These are phyloP conservation scores for Mortierella sp. DNA, from an alignment of 371 early-diverging fungal species.

Conservation along the genomic window DNA sequence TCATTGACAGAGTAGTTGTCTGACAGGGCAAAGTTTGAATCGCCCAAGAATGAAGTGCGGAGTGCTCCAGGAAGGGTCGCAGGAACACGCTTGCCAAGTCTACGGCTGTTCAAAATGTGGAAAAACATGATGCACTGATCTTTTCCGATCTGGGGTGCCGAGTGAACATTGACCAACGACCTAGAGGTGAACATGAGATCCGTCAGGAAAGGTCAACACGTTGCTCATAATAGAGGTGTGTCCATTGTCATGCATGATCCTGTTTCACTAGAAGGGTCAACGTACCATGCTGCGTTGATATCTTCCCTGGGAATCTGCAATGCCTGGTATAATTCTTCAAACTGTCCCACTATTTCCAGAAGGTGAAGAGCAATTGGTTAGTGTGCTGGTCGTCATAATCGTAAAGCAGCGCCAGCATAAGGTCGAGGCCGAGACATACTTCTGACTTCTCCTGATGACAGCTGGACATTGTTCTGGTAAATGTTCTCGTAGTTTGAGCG, in stretches of 20 bases:
- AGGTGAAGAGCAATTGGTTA: not conserved
- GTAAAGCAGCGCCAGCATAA: not conserved
- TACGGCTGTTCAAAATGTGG: slow-evolving; percentile 74
- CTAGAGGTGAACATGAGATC: slow-evolving; percentile 32
- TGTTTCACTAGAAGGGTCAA: not conserved
- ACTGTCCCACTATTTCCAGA: slow-evolving; percentile 63
- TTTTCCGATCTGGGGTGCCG: slow-evolving; percentile 71
- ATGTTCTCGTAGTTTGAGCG: slow-evolving; percentile 77
- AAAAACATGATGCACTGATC: slow-evolving; percentile 74
- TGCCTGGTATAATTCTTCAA: slow-evolving; percentile 74
- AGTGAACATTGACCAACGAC: slow-evolving; percentile 74
- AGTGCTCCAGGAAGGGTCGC: slow-evolving; percentile 50
- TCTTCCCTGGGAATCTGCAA: slow-evolving; percentile 72
- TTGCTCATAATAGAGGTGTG: not conserved
- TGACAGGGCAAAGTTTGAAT: slow-evolving; percentile 54
- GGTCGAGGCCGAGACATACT: slow-evolving; percentile 58
- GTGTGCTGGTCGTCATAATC: too few species aligned
- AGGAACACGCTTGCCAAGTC: slow-evolving; percentile 60
- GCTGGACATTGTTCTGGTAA: slow-evolving; percentile 69
- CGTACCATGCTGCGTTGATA: slow-evolving; percentile 72
- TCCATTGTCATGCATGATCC: not conserved
- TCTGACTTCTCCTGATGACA: slow-evolving; percentile 71
- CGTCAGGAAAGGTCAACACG: not conserved
- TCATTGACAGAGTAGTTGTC: slow-evolving; percentile 44
- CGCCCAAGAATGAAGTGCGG: slow-evolving; percentile 56